These are phyloP conservation scores for Dendrobium officinale DNA, from an alignment of 106 monocot species.

Conservation along the genomic window DNA sequence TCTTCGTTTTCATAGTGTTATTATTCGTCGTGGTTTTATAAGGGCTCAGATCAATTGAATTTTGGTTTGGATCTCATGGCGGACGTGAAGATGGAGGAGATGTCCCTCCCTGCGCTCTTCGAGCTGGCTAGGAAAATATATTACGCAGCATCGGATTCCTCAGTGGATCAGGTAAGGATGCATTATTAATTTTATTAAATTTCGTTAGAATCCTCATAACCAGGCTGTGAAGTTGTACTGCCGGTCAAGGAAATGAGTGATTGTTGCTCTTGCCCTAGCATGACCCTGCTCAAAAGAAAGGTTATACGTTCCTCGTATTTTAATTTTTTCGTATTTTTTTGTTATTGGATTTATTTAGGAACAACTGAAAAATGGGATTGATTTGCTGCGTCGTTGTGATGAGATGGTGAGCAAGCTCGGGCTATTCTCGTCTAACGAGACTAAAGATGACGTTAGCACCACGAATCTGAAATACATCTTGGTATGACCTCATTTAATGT, in stretches of 20 bases:
- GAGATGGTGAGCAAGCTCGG: slow-evolving; percentile 92
- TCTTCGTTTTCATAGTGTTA: no score
- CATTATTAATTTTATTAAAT: background rate
- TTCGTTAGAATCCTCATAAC: background rate
- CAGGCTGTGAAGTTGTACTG: background rate
- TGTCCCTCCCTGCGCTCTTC: slow-evolving; percentile 78
- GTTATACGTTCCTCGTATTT: background rate
- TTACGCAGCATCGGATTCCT: slow-evolving; percentile 42
- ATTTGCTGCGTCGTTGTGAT: slow-evolving; percentile 50
- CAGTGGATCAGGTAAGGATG: slow-evolving; percentile 54
- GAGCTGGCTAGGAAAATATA: slow-evolving; percentile 66
- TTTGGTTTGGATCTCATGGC: background rate
- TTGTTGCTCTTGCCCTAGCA: background rate
- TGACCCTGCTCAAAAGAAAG: background rate
- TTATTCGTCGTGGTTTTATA: no score
- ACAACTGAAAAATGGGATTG: slow-evolving; percentile 50
- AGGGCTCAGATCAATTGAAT: background rate
- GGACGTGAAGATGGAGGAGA: slow-evolving; percentile 38
- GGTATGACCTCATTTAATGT: slow-evolving; percentile 23
- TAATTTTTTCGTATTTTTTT: background rate
- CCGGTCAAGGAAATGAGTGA: background rate
- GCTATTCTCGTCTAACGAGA: slow-evolving; percentile 81
- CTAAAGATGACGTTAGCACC: slow-evolving; percentile 92
- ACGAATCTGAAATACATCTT: slow-evolving; percentile 87
- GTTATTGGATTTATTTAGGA: slow-evolving; percentile 21